Conservation (phyloP, 163 green algal genomes). For the Scenedesmus sp. region DNA sequence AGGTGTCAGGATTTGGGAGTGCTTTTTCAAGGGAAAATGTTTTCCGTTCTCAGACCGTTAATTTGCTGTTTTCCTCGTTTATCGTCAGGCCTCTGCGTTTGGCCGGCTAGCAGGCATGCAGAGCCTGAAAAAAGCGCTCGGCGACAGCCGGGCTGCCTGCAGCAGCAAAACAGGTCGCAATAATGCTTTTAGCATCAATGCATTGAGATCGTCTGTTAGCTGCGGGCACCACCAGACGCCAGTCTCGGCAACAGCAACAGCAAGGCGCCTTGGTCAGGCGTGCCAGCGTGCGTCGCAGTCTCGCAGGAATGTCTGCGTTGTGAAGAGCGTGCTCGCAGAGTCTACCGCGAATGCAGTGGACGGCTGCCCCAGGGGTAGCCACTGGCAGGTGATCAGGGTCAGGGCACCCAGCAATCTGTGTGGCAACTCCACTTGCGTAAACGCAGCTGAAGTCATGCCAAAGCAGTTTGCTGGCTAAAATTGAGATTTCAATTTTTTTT, state of each 20-base stretch:
- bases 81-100: neutral
- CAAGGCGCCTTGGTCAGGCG: constrained; percentile 10
- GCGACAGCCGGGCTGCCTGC: neutral
- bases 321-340: constrained; percentile 44
- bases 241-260: constrained; percentile 17
- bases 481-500: neutral
- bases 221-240: constrained; percentile 14
- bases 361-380: constrained; percentile 36
- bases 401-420: neutral
- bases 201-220: neutral
- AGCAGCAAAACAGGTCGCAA: constrained; percentile 35
- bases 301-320: constrained; percentile 12
- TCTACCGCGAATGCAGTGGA: constrained; percentile 6
- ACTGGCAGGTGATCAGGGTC: constrained; percentile 37
- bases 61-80: neutral
- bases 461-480: neutral
- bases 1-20: neutral
- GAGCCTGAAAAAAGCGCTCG: neutral
- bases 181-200: neutral
- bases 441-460: neutral
- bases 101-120: neutral
- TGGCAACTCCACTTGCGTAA: neutral
- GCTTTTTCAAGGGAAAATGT: neutral
- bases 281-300: constrained; percentile 19
- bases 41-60: neutral